phyloP scores from a whole-genome alignment of 805 yeast genomes.

The Tetrapisispora fleetii region DNA sequence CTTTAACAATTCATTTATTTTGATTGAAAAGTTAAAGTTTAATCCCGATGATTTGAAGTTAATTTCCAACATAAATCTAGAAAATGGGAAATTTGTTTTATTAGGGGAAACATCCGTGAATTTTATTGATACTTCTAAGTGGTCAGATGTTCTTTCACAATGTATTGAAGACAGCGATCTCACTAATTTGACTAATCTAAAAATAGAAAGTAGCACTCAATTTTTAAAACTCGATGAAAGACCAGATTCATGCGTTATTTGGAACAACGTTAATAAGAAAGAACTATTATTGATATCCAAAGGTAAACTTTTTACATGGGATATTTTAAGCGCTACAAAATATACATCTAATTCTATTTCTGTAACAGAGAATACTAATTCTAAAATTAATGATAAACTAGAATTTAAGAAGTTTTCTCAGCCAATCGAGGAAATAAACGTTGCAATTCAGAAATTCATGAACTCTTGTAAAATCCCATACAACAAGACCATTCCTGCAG shows the following conservation, averaged over 20 bases:
- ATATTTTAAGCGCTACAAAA: not conserved
- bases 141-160: slow-evolving; percentile 14
- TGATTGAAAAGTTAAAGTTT: slow-evolving; percentile 14
- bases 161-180: slow-evolving; percentile 15
- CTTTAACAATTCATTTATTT: slow-evolving; percentile 18
- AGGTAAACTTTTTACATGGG: not conserved
- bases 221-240: not conserved
- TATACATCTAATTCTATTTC: too few relatives aligned
- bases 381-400: not conserved
- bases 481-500: slow-evolving; percentile 12
- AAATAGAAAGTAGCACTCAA: slow-evolving; percentile 9
- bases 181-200: slow-evolving; percentile 5
- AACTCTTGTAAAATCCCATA: slow-evolving; percentile 10
- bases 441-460: slow-evolving; percentile 11
- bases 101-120: not conserved
- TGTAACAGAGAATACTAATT: not conserved
- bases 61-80: not conserved
- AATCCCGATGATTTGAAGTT: slow-evolving; percentile 2
- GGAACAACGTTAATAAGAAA: slow-evolving; percentile 1
- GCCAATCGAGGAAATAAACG: slow-evolving; percentile 18
- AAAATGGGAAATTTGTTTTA: slow-evolving; percentile 6
- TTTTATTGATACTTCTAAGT: slow-evolving; percentile 10
- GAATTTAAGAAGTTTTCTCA: slow-evolving; percentile 6
- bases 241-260: slow-evolving; percentile 2
- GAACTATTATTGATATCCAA: not conserved